Conservation (phyloP, 192 early-diverging fungal species). For the Mortierella antarctica region DNA sequence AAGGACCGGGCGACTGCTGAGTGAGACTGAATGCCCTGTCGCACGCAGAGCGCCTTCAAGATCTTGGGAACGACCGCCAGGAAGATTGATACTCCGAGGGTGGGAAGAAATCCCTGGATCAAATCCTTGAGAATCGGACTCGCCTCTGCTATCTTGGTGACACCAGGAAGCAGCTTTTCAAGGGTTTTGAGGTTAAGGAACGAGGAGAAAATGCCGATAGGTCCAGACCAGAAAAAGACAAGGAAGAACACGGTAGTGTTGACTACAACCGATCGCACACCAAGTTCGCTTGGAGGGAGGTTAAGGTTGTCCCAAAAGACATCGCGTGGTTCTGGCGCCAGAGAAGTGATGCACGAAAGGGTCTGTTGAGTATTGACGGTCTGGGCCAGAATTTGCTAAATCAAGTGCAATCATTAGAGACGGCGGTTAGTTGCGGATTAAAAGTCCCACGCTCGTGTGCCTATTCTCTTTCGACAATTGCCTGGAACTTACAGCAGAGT, state of each 20-base stretch:
- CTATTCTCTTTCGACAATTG: no score
- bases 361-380: constrained; percentile 73
- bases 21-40: constrained; percentile 59
- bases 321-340: constrained; percentile 82
- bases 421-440: not conserved
- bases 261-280: constrained; percentile 63
- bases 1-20: constrained; percentile 52
- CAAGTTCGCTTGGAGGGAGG: constrained; percentile 64
- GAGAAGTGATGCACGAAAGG: constrained; percentile 65
- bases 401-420: not conserved
- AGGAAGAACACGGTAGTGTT: constrained; percentile 69
- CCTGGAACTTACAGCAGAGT: constrained; percentile 67
- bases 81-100: constrained; percentile 76
- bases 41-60: constrained; percentile 60
- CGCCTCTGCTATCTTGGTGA: constrained; percentile 61
- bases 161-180: constrained; percentile 67
- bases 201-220: constrained; percentile 74
- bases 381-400: constrained; percentile 72
- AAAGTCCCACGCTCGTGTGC: not conserved
- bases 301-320: constrained; percentile 83
- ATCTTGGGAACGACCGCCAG: constrained; percentile 77
- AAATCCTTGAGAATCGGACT: constrained; percentile 66
- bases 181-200: constrained; percentile 72
- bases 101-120: constrained; percentile 77
- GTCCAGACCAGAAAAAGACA: constrained; percentile 81